Evolutionary conservation across 1,284 basidiomycete genomes (phyloP).

Genomic region (Tilletia setariae): DNA sequence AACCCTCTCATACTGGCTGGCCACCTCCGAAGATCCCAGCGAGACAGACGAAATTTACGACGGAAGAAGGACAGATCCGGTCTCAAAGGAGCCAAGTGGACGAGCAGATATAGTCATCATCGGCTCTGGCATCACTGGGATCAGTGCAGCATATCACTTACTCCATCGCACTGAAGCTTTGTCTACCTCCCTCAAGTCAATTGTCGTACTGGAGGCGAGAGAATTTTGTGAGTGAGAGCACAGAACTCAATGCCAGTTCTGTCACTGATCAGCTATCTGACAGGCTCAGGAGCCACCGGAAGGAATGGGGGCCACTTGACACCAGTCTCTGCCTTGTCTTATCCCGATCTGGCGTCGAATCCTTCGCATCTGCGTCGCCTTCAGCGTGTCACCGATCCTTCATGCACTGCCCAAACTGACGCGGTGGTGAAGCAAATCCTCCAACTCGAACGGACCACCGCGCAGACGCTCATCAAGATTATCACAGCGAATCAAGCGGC

Average conservation of each 20-base stretch:
- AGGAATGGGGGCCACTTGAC: conserved; percentile 45
- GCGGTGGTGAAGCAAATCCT: conserved; percentile 29
- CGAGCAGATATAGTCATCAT: conserved; percentile 25
- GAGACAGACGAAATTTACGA: neutral
- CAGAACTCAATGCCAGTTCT: neutral
- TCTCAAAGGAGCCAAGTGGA: conserved; percentile 9
- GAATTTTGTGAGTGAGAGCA: conserved; percentile 26
- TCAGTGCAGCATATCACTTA: conserved; percentile 34
- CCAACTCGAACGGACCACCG: conserved; percentile 26
- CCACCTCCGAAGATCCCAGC: conserved; percentile 20
- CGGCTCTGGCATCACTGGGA: conserved; percentile 37
- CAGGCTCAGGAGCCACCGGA: conserved; percentile 35
- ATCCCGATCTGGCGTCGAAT: conserved; percentile 30
- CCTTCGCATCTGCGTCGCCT: conserved; percentile 24
- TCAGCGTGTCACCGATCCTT: neutral
- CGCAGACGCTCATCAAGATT: conserved; percentile 22
- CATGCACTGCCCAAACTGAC: conserved; percentile 5
- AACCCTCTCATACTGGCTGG: conserved; percentile 34
- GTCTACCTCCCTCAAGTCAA: conserved; percentile 13
- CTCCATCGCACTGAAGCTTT: neutral
- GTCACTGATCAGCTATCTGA: neutral
- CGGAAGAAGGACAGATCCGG: neutral
- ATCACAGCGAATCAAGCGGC: conserved; percentile 2
- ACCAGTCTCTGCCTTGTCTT: conserved; percentile 33
- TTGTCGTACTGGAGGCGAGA: conserved; percentile 34